Evolutionary conservation across 2,329 filamentous ascomycete species (phyloP), one percentile per base, ranked within the genome.

Genomic region (Aspergillus niger): DNA sequence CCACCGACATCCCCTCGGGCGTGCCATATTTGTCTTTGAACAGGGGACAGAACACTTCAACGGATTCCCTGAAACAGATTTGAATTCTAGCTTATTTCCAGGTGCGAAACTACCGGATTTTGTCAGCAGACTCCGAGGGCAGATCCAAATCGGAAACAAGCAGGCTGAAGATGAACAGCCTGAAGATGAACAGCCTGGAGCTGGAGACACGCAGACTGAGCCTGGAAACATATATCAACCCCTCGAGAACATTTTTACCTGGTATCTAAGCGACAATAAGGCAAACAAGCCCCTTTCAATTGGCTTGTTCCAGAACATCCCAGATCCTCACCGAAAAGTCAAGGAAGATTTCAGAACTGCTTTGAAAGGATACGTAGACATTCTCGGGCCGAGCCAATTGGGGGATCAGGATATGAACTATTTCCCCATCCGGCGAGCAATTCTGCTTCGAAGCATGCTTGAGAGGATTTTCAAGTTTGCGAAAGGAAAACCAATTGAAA

Each of bases 101-200:
- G 17, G 39, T 3, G 44, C 48, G 6, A 60, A 60, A n/a, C 5
- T 13, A 17, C 58, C 54, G 0, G 54, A 60, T 13, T 60, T 60
- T 17, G 48, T 56, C 4, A 60, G 58, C 39, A 53, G 58, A 8
- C 30, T 60, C 10, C 44, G 38, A 5, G 58, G 58, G 2, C 47
- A 20, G 20, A 20, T 20, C 20, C 20, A 20, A 20, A 20, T 20
- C 20, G 20, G 20, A 20, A 2, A 2, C 20, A 20, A 20, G 20
- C 20, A 20, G 20, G 20, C 20, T 20, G 20, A 20, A 20, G 17
- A 17, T 17, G 17, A 17, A 17, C 17, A 17, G 17, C 17, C 17
- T 20, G 17, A 2, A 20, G 17, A 20, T 20, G 17, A 20, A 20
- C 17, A 20, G 17, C 17, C 2, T 20, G 17, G 17, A 20, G 17